Evolutionary conservation across 2,329 filamentous ascomycete species (phyloP), one percentile per base, ranked within the genome.

Genomic region (Ophiostoma himal-ulmi): DNA sequence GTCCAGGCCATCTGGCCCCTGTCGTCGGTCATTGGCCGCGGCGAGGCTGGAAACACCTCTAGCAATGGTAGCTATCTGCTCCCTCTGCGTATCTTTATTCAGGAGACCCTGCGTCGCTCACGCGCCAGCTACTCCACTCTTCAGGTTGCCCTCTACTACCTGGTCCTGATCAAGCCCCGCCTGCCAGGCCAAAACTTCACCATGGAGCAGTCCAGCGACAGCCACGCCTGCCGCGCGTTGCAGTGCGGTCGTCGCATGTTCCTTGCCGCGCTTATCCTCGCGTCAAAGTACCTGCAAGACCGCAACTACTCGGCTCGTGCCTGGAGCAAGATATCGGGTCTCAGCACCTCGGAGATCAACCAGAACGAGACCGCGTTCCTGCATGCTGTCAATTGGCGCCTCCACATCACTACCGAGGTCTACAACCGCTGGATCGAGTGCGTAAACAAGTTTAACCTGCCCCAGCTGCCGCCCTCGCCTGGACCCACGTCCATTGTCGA

Each of bases 291-390:
- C 78, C 84, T 99, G 66, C 95, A 99, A 80, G 95, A 99, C 79
- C 90, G 94, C 75, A 99, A 98, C 81, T 99, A 96, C 81, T 98
- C 95, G 17, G 93, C 95, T 67, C 90, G 94, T 70, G 95, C 95
- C 60, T 99, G 95, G 95, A 98, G 94, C 80, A 98, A 97, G 84
- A 99, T 99, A 75, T 98, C 95, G 22, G 95, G 95, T n/a, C 84
- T 99, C 71, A 93, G 92, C 78, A 94, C 93, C 3, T 84, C 87
- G 70, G 95, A 99, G 81, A 98, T 99, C 80, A 98, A 98, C 81
- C 91, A 93, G 77, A 98, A 98, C 79, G 95, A 99, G 82, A 90
- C 96, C 79, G 89, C 92, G 22, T 99, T 98, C 78, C 85, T 99
- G 66, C 82, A 90, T 72, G 92, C 94, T 65, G 92, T 99, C 73